Evolutionary conservation across 768 basidiomycete genomes (phyloP), one percentile per base, ranked within the genome.

Genomic region (Termitomyces sp.): DNA sequence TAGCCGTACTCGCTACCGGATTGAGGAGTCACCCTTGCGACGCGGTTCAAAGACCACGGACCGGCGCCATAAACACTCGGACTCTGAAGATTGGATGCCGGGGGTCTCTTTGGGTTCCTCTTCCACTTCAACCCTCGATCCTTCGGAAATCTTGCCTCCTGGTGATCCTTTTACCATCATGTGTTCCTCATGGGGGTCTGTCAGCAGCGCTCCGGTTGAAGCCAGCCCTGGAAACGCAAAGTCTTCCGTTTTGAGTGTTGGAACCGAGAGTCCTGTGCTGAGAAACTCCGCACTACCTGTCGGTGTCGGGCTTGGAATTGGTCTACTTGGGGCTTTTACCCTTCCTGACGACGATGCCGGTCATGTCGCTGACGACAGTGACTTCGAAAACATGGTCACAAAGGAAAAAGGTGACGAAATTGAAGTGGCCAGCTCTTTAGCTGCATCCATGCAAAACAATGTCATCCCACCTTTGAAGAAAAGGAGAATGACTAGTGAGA

Each of bases 241-340:
- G 46, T 67, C 73, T 30, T 62, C 72, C 30, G 68, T 72, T 56
- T 67, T 73, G 20, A 69, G 63, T 22, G 61, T 71, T 39, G 76
- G 76, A 44, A 65, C 68, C 10, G 84, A 83, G 58, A 87, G 86
- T 58, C 87, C 86, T 27, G 80, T 87, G 18, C 67, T 83, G 44
- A 72, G 81, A 56, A 78, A 69, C 57, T 68, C 69, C 16, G 61
- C 67, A 13, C 60, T 71, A 24, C 67, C 77, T 14, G 65, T 75
- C 20, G 71, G 70, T 4, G 71, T 75, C 32, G 79, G 80, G 16
- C 68, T 84, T 44, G 79, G 79, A 4, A 75, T 85, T 53, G 82
- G 82, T 8, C 71, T 86, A 40, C 72, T 86, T 63, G 83, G 80
- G 53, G 81, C 85, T 13, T 86, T 86, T 62, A 72, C 71, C 32